A percentile compares a stretch with the other conserved stretches of the same genome.
Evolutionary conservation across 768 basidiomycete species (phyloP).

Genomic region (Tricholoma terreum): DNA sequence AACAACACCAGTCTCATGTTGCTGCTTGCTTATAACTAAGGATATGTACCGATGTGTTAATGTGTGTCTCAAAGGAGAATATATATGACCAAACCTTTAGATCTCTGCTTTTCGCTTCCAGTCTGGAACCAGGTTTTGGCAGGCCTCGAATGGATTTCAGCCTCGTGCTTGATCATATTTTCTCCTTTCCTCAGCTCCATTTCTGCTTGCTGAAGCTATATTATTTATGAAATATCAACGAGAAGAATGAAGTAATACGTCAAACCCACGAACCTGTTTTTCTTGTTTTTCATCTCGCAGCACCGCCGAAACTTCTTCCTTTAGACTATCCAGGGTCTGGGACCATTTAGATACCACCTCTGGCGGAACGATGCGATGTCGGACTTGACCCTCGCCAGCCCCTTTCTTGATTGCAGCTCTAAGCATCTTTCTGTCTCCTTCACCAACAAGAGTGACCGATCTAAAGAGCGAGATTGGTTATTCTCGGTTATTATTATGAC

Average conservation of each 20-base stretch:
- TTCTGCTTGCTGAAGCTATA: constrained; percentile 82
- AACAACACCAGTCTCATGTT: constrained; percentile 60
- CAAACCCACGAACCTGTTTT: constrained; percentile 59
- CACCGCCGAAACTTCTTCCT: constrained; percentile 74
- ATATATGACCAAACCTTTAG: constrained; percentile 56
- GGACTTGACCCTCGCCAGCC: constrained; percentile 70
- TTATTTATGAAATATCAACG: constrained; percentile 5
- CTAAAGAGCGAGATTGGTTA: constrained; percentile 35
- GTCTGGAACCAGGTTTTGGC: constrained; percentile 99
- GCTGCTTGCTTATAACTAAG: constrained; percentile 71
- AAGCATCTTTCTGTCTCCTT: constrained; percentile 93
- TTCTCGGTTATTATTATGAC: not conserved
- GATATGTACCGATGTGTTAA: not conserved
- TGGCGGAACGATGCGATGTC: constrained; percentile 82
- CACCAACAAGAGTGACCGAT: constrained; percentile 93
- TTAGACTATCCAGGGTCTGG: constrained; percentile 64
- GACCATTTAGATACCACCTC: constrained; percentile 73
- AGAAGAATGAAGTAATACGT: constrained; percentile 3
- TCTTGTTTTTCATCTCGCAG: constrained; percentile 94
- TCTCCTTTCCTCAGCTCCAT: constrained; percentile 95
- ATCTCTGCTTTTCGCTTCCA: constrained; percentile 73
- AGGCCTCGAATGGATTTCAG: constrained; percentile 89
- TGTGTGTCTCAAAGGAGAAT: constrained; percentile 2
- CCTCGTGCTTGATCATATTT: constrained; percentile 92
- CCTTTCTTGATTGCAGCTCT: constrained; percentile 94